Evolutionary conservation across 1,284 basidiomycete genomes (phyloP), one percentile per base, ranked within the genome.

Genomic region (Boletus semigastroideus): DNA sequence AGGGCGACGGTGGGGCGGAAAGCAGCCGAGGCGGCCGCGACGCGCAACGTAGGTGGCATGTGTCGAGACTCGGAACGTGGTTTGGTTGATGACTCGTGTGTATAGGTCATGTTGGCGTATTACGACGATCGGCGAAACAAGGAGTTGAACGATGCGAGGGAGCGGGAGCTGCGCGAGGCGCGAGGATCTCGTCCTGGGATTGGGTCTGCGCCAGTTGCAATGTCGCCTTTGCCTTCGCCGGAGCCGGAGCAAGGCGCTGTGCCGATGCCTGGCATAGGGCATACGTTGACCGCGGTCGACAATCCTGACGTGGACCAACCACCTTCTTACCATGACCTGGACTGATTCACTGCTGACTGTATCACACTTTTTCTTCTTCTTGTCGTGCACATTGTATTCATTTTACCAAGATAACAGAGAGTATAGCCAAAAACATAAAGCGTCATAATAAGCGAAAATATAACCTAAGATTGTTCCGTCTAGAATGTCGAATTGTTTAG

Each of bases 41-140:
- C 80, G 36, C 74, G 79, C 55, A 83, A 80, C 67, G 86, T 80
- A 44, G 36, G 66, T 60, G 13, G 16, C 33, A 16, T 31, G 9
- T 9, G 16, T 8, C 3, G 6, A 12, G 37, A 12, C 4, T 25
- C 28, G 37, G 45, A 42, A 42, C 14, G 34, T 4, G 12, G 8
- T n/a, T 4, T 36, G 16, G 34, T n/a, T n/a, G 14, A 9, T 31
- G 31, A 13, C 3, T n/a, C n/a, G 10, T 39, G 37, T 38, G 37
- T 39, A 42, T 19, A 91, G 89, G 80, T 87, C 14, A 87, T 83
- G 64, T 67, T 87, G 40, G 84, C 85, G 1, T 90, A 81, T 64
- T 75, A 89, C 62, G 89, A 92, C 50, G 88, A 92, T 64, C 78
- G 89, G 43, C 82, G 76, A 63, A 68, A 72, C 4, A 83, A 82